phyloP scores from a whole-genome alignment of 2,329 filamentous ascomycete genomes.

The Pseudodiploospora longispora region DNA sequence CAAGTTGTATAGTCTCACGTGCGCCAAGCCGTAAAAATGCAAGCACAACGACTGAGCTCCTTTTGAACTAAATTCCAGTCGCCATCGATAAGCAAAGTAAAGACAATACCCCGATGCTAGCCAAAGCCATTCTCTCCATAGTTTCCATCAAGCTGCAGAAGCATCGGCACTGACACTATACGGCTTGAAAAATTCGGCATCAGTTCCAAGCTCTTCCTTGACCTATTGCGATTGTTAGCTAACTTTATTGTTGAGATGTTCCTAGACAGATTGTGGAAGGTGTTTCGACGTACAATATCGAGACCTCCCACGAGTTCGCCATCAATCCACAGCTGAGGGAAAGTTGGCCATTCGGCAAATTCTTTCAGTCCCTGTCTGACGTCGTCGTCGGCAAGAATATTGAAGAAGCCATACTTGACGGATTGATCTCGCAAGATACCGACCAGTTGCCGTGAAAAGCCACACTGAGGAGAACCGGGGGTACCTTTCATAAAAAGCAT shows the following conservation, averaged over 20 bases:
- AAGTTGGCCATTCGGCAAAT: slow-evolving; percentile 98
- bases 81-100: no score
- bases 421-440: slow-evolving; percentile 77
- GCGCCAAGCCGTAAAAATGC: no score
- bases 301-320: slow-evolving; percentile 88
- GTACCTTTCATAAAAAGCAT: slow-evolving; percentile 99
- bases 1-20: no score
- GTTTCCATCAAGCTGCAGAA: slow-evolving; percentile 24
- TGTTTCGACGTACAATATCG: slow-evolving; percentile 69
- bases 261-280: background rate
- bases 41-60: no score
- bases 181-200: slow-evolving; percentile 72
- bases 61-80: no score
- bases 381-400: slow-evolving; percentile 95
- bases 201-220: slow-evolving; percentile 83
- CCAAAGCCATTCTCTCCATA: no score
- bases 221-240: slow-evolving; percentile 47
- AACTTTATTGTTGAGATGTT: no score
- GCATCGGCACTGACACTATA: slow-evolving; percentile 50
- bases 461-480: slow-evolving; percentile 77
- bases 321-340: slow-evolving; percentile 86
- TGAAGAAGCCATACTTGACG: slow-evolving; percentile 98
- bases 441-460: slow-evolving; percentile 88
- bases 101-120: no score
- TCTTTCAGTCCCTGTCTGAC: slow-evolving; percentile 94